Conservation (phyloP, 208 protist species). For the Trichomonas tenax region DNA sequence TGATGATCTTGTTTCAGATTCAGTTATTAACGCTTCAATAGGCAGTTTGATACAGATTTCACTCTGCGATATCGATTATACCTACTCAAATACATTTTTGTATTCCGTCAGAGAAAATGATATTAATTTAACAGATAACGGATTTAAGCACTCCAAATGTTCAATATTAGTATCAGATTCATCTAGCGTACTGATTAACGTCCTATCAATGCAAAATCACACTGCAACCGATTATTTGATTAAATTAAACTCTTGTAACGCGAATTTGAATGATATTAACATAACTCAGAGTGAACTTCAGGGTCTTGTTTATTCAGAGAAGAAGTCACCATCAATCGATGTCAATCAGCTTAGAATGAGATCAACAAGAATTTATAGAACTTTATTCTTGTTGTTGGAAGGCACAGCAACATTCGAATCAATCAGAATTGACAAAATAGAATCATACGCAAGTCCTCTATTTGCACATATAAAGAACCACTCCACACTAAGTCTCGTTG, state of each 20-base stretch:
- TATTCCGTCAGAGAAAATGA: not conserved
- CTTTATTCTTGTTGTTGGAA: not conserved
- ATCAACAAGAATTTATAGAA: not conserved
- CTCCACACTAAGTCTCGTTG: not conserved
- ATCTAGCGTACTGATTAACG: not conserved
- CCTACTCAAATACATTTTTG: not conserved
- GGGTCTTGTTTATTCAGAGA: not conserved
- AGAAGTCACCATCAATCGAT: not conserved
- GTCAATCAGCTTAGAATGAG: not conserved
- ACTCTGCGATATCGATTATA: not conserved
- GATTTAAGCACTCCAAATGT: not conserved
- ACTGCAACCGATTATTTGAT: not conserved
- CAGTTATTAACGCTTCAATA: not conserved
- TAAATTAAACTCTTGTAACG: not conserved
- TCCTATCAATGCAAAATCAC: not conserved
- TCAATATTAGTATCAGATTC: not conserved
- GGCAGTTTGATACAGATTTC: not conserved
- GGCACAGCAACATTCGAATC: not conserved
- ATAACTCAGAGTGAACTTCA: not conserved
- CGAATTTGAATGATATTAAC: not conserved
- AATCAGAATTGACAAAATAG: not conserved
- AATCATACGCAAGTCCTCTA: not conserved
- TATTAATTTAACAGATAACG: not conserved
- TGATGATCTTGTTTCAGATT: not conserved
- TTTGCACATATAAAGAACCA: not conserved